Evolutionary conservation across 2,329 filamentous ascomycete species (phyloP), one percentile per base, ranked within the genome.

Genomic region (Albophoma yamanashiensis): DNA sequence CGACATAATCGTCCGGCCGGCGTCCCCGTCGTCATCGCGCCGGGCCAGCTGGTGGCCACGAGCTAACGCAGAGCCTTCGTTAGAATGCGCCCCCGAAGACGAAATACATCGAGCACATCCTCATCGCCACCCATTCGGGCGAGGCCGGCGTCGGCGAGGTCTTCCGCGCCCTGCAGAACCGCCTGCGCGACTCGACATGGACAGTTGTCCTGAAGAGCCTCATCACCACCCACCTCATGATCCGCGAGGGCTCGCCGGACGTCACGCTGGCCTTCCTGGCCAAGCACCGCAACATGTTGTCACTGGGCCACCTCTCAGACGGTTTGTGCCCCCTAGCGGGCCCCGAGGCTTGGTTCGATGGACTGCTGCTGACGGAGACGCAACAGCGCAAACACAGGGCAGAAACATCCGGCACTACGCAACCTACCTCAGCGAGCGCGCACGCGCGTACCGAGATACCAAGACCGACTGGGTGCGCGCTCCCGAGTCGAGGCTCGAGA

Each of bases 191-290:
- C 74, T 93, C 93, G 66, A 96, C 94, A 80, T 99, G 94, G 94
- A 99, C 94, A n/a, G 92, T 97, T 61, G 93, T 96, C 65, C 96
- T 97, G 86, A 99, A 99, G 79, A 88, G 91, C 68, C 80, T 99
- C 66, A 96, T 97, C 68, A 94, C 96, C 56, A 86, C 96, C 55
- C 94, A 99, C 74, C 79, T 97, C 63, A 97, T 99, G 94, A 94
- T 99, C 71, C 86, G 94, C 66, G 94, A 99, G 77, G 94, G 94
- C 59, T 88, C 92, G 64, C 86, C 88, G 40, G 91, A 97, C 72
- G 89, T 92, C 56, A 96, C 94, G 3, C 80, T 99, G 65, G 83
- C 86, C 63, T 97, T 91, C 69, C 83, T 99, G 40, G 83, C 92
- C 52, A 88, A 89, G 66, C 89, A 93, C 70, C 89, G 91, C 59